These are phyloP conservation scores for Podaxis pistillaris DNA, from an alignment of 768 basidiomycete genomes.

Conservation along the genomic window DNA sequence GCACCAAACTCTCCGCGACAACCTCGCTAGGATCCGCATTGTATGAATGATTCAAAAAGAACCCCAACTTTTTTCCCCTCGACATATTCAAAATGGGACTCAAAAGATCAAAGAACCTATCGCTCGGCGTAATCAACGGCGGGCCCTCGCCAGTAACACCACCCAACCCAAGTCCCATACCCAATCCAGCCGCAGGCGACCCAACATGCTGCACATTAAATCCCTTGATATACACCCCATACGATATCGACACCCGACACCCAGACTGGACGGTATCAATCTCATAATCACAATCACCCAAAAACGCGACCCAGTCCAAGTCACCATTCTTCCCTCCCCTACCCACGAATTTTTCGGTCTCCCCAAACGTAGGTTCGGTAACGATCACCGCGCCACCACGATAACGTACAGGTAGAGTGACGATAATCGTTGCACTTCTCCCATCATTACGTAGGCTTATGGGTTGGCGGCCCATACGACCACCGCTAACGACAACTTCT, in stretches of 20 bases:
- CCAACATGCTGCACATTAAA: conserved; percentile 41
- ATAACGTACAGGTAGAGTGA: conserved; percentile 74
- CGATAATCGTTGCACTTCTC: conserved; percentile 67
- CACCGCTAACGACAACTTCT: conserved; percentile 64
- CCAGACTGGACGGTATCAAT: conserved; percentile 71
- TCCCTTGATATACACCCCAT: conserved; percentile 66
- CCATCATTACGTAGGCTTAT: conserved; percentile 58
- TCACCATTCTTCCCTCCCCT: conserved; percentile 61
- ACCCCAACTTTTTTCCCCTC: conserved; percentile 70
- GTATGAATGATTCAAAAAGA: conserved; percentile 60
- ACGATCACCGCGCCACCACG: conserved; percentile 67
- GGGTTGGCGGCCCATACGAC: conserved; percentile 54
- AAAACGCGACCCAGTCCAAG: conserved; percentile 78
- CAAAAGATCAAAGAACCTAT: conserved; percentile 68
- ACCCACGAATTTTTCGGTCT: conserved; percentile 59
- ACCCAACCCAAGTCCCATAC: conserved; percentile 17
- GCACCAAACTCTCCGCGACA: conserved; percentile 68
- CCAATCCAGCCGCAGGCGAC: conserved; percentile 25
- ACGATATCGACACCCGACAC: conserved; percentile 66
- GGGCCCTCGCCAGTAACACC: conserved; percentile 27
- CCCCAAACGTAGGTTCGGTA: conserved; percentile 49
- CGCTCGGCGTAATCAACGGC: conserved; percentile 70
- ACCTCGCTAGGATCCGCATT: conserved; percentile 68
- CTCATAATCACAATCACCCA: conserved; percentile 73
- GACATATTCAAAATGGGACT: conserved; percentile 71